These are phyloP conservation scores for Lotmaria passim DNA, from an alignment of 208 protist genomes.

Conservation along the genomic window DNA sequence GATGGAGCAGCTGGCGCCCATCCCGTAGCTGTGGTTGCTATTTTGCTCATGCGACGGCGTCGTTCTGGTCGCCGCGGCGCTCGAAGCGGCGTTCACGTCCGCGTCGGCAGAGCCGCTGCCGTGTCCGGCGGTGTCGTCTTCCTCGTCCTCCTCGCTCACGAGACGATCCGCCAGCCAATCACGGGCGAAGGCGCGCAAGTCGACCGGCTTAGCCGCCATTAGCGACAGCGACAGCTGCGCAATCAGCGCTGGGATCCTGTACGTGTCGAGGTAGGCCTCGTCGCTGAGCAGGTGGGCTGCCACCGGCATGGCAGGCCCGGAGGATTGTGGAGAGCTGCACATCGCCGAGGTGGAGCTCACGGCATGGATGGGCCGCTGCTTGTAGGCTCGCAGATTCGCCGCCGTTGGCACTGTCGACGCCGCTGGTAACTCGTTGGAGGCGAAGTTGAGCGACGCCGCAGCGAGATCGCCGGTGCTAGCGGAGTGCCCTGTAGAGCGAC, in stretches of 20 bases:
- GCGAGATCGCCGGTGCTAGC: constrained; percentile 9
- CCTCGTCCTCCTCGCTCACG: constrained; percentile 32
- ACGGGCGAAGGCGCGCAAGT: constrained; percentile 65
- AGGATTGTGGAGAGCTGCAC: not conserved
- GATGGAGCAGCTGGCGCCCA: constrained; percentile 7
- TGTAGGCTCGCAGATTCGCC: not conserved
- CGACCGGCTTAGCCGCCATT: constrained; percentile 56
- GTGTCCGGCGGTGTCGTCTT: not conserved
- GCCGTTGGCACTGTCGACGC: not conserved
- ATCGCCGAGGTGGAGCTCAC: constrained; percentile 1
- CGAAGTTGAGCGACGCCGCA: not conserved
- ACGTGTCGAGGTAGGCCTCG: constrained; percentile 62
- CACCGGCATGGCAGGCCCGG: not conserved
- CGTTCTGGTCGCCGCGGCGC: not conserved
- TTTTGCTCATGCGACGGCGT: not conserved
- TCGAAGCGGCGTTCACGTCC: not conserved
- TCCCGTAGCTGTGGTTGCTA: constrained; percentile 21
- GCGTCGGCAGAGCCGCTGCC: not conserved
- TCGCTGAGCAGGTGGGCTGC: constrained; percentile 40
- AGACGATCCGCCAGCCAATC: constrained; percentile 58
- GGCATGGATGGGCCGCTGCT: not conserved
- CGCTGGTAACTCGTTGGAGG: constrained; percentile 6
- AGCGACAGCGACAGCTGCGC: constrained; percentile 57
- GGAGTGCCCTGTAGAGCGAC: constrained; percentile 3
- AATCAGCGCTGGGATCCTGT: constrained; percentile 53